phyloP scores from a whole-genome alignment of 2,329 filamentous ascomycete species.

The Simplicillium aogashimaense region DNA sequence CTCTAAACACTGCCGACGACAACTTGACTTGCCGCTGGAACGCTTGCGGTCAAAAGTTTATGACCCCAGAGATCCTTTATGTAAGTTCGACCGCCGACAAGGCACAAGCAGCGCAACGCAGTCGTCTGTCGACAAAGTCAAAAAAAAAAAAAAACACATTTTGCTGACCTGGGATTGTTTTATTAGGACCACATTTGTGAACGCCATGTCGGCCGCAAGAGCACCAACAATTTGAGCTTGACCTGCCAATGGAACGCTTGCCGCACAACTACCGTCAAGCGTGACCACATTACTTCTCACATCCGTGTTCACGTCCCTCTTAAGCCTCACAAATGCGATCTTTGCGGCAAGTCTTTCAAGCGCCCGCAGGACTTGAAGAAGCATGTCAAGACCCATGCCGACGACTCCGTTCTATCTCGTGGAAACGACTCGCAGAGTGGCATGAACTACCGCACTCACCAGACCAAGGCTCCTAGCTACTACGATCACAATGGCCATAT shows the following conservation, averaged over 20 bases:
- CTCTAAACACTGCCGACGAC: conserved; percentile 35
- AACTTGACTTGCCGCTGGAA: conserved; percentile 53
- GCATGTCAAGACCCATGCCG: conserved; percentile 97
- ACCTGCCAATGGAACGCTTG: conserved; percentile 97
- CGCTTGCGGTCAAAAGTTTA: conserved; percentile 48
- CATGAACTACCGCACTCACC: conserved; percentile 41
- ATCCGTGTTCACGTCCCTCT: conserved; percentile 97
- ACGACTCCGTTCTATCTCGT: conserved; percentile 70
- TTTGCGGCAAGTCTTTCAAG: conserved; percentile 98
- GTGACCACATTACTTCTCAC: conserved; percentile 97
- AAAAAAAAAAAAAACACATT: too few species aligned
- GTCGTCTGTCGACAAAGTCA: too few species aligned
- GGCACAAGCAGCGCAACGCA: too few species aligned
- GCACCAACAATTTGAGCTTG: conserved; percentile 95
- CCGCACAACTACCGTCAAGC: conserved; percentile 93
- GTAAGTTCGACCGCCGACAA: conserved; percentile 27
- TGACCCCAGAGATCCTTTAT: conserved; percentile 47
- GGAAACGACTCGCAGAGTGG: conserved; percentile 41
- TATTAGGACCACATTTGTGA: conserved; percentile 95
- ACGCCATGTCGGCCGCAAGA: conserved; percentile 96
- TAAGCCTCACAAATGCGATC: conserved; percentile 98
- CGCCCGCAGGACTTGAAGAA: conserved; percentile 98
- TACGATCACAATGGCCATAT: conserved; percentile 59
- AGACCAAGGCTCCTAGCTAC: conserved; percentile 47
- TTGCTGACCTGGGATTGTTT: conserved; percentile 1